Evolutionary conservation across 2,329 filamentous ascomycete species (phyloP).

Genomic region (Pseudocercospora crystallina): DNA sequence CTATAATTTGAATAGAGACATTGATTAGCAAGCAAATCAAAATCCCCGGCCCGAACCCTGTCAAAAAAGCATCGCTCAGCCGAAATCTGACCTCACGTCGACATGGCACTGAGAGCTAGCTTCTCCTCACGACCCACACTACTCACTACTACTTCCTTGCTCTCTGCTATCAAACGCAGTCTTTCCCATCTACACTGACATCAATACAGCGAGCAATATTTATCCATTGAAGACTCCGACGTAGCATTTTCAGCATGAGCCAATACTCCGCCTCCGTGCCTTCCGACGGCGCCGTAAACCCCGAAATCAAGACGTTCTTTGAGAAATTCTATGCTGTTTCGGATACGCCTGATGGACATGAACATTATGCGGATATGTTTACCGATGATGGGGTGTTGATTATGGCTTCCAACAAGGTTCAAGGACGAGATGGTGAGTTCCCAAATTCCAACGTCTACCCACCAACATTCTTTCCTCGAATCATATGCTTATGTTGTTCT

Average conservation of each 20-base stretch:
- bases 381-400: constrained; percentile 51
- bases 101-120: too few relatives aligned
- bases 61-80: too few relatives aligned
- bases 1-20: too few relatives aligned
- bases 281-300: constrained; percentile 35
- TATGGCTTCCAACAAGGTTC: constrained; percentile 51
- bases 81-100: too few relatives aligned
- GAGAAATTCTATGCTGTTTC: constrained; percentile 49
- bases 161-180: too few relatives aligned
- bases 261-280: constrained; percentile 34
- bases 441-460: constrained; percentile 7
- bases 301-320: constrained; percentile 46
- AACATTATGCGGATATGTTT: constrained; percentile 50
- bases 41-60: too few relatives aligned
- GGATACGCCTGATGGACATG: constrained; percentile 50
- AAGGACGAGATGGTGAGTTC: constrained; percentile 46
- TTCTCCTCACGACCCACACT: too few relatives aligned
- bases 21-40: too few relatives aligned
- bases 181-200: too few relatives aligned
- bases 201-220: too few relatives aligned
- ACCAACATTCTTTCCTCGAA: not conserved
- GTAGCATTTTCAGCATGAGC: constrained; percentile 30
- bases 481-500: not conserved
- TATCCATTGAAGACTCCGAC: too few relatives aligned
- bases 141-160: too few relatives aligned